Percentiles rank a stretch among this genome's conserved stretches.
Evolutionary conservation across 176 grass and related monocot species (phyloP).

Genomic region (Olyra latifolia): DNA sequence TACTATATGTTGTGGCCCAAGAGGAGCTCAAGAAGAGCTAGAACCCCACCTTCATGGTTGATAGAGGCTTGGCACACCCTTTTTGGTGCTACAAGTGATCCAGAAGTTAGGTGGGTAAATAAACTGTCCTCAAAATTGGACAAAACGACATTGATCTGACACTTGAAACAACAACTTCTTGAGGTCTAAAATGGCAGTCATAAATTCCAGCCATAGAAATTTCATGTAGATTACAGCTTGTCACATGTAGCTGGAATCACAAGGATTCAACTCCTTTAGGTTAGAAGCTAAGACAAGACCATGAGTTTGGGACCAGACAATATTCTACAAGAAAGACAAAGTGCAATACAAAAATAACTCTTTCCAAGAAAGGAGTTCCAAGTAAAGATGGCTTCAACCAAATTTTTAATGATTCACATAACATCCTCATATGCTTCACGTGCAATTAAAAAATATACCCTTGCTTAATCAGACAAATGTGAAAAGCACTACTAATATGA

Average conservation of each 20-base stretch:
- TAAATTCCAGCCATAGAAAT: neutral
- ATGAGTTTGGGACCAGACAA: neutral
- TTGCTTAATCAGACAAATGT: neutral
- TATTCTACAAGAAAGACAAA: slow-evolving; percentile 7
- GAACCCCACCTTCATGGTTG: neutral
- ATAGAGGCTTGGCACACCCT: neutral
- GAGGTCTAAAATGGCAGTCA: neutral
- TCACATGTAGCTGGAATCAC: slow-evolving; percentile 4
- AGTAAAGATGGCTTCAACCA: neutral
- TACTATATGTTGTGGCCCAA: neutral
- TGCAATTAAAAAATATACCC: neutral
- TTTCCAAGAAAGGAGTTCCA: neutral
- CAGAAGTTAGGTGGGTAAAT: slow-evolving; percentile 2
- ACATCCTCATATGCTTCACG: neutral
- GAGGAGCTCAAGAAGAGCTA: slow-evolving; percentile 1
- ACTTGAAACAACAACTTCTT: neutral
- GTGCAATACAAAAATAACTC: neutral
- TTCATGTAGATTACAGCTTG: neutral
- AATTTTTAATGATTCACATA: neutral
- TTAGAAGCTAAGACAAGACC: slow-evolving; percentile 5
- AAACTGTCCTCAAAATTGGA: neutral
- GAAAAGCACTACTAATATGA: neutral
- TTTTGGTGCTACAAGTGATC: slow-evolving; percentile 8
- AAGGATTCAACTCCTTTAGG: slow-evolving; percentile 10
- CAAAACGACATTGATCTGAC: neutral